phyloP scores from a whole-genome alignment of 805 yeast species.

The Teunomyces panamensis region DNA sequence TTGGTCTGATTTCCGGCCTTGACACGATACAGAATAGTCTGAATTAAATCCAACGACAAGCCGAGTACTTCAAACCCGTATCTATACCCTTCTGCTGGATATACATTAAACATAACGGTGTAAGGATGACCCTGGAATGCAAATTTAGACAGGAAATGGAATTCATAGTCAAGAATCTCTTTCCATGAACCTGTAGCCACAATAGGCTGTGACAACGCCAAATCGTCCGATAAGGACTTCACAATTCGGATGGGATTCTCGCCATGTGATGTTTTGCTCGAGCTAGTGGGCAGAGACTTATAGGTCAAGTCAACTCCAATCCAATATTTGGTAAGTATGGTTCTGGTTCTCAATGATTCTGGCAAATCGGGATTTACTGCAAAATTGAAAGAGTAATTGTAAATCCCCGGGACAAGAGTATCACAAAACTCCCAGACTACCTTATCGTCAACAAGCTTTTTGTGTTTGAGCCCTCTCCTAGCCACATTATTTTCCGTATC shows the following conservation, averaged over 20 bases:
- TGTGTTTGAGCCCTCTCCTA: slow-evolving; percentile 1
- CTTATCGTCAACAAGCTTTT: neutral
- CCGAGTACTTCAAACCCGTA: neutral
- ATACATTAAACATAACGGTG: neutral
- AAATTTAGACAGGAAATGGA: slow-evolving; percentile 12
- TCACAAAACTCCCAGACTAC: neutral
- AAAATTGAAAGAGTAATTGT: slow-evolving; percentile 13
- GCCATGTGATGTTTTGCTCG: neutral
- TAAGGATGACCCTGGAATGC: slow-evolving; percentile 11
- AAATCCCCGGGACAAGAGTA: slow-evolving; percentile 8
- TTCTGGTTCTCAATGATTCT: slow-evolving; percentile 7
- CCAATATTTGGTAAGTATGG: neutral
- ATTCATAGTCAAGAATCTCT: slow-evolving; percentile 14
- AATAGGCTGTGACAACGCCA: slow-evolving; percentile 6
- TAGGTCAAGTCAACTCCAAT: neutral
- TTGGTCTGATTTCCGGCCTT: neutral
- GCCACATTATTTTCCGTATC: neutral
- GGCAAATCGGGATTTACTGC: slow-evolving; percentile 11
- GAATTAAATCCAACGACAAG: neutral
- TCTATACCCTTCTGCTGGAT: neutral
- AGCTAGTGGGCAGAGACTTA: neutral
- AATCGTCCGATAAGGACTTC: neutral
- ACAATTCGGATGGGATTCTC: neutral
- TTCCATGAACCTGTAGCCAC: slow-evolving; percentile 18
- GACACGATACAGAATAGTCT: neutral